Conservation (phyloP, 495 filamentous ascomycete genomes). For the Aspergillus diversus region DNA sequence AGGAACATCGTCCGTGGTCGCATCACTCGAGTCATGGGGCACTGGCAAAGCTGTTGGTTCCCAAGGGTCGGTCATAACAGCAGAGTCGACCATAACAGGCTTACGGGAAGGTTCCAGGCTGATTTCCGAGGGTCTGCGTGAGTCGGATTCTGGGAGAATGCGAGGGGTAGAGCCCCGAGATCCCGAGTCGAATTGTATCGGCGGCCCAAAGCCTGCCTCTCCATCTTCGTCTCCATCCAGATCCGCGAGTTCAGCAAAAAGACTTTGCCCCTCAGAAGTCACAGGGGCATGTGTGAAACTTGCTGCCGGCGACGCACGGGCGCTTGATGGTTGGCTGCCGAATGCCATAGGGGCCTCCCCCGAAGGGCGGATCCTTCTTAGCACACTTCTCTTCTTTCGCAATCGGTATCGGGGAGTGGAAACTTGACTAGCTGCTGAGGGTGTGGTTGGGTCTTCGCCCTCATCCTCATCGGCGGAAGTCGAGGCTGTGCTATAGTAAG, state of each 20-base stretch:
- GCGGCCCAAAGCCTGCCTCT: slow-evolving; percentile 52
- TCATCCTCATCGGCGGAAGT: slow-evolving; percentile 82
- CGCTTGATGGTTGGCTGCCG: slow-evolving; percentile 51
- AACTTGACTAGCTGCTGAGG: slow-evolving; percentile 61
- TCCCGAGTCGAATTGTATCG: slow-evolving; percentile 36
- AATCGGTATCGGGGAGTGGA: slow-evolving; percentile 71
- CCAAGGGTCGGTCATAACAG: slow-evolving; percentile 87
- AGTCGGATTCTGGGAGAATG: slow-evolving; percentile 42
- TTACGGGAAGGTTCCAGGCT: slow-evolving; percentile 32
- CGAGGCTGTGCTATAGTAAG: slow-evolving; percentile 87
- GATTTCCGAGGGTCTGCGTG: slow-evolving; percentile 43
- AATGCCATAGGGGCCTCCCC: slow-evolving; percentile 65
- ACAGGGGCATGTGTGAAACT: slow-evolving; percentile 50
- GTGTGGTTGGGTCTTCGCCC: slow-evolving; percentile 51
- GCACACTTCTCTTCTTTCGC: slow-evolving; percentile 63
- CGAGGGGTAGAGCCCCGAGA: slow-evolving; percentile 59
- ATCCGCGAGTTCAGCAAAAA: slow-evolving; percentile 88
- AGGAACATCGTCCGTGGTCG: slow-evolving; percentile 17
- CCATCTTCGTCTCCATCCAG: slow-evolving; percentile 68
- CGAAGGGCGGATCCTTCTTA: slow-evolving; percentile 64
- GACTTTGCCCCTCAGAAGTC: slow-evolving; percentile 68
- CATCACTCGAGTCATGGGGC: slow-evolving; percentile 11
- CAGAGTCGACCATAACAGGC: slow-evolving; percentile 73
- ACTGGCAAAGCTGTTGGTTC: slow-evolving; percentile 23
- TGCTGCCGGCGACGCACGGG: slow-evolving; percentile 54